Evolutionary conservation across 129 eudicot genomes (phyloP), one percentile per base, ranked within the genome.

Genomic region (Rutidosis leptorrhynchoides): DNA sequence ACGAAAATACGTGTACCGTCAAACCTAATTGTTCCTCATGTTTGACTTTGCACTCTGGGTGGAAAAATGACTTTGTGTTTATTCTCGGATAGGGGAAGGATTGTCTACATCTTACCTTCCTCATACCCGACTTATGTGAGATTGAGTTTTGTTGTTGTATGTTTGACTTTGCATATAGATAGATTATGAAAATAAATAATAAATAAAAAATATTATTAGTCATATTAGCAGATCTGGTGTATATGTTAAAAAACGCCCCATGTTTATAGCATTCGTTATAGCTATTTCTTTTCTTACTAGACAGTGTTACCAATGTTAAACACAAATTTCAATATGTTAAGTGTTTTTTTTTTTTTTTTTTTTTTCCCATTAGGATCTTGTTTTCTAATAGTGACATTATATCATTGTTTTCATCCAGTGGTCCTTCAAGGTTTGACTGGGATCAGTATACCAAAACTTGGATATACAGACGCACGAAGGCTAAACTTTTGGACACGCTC

Each of bases 401-500:
- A 53, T 30, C 17, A 24, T 56, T 73, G 48, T 33, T 75, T 68
- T 63, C 16, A 17, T 82, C 88, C 83, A 94, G 99, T 83, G 96
- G 99, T 55, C 99, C 99, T 14, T 89, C 99, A 22, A 76, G 99
- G 69, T 94, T 82, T 69, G 99, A 94, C 69, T 94, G 99, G 99
- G 99, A 94, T 84, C 80, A 1, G 42, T 71, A 61, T 67, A 72
- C 77, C 58, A 76, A 79, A 72, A 83, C 86, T 54, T 94, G 97
- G 99, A 77, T 94, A 53, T 94, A 94, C 61, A 76, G 97, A 74
- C 81, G 99, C 64, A 94, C 78, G 15, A 89, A 94, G 69, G 81
- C 79, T 4, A 74, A 82, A 64, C 81, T 94, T 43, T n/a, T 67
- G 9, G 72, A 77, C 60, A 64, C 83, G 62, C 59, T 94, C 63